phyloP scores from a whole-genome alignment of 139 green algal genomes.

The Trebouxia sp. region DNA sequence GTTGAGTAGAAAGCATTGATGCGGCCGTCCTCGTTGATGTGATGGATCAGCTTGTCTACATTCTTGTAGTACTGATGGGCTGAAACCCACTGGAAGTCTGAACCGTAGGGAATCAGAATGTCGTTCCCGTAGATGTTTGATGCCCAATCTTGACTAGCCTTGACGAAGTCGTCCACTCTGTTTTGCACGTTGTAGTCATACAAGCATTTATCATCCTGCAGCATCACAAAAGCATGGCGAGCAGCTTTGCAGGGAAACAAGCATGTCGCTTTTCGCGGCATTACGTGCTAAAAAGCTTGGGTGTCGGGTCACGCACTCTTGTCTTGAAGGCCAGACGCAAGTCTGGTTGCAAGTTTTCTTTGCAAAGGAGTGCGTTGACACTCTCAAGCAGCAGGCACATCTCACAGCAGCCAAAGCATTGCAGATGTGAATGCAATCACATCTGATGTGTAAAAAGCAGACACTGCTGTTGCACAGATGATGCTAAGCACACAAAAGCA shows the following conservation, averaged over 20 bases:
- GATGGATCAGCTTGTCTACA: constrained; percentile 80
- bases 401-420: neutral
- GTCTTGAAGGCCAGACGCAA: too few relatives aligned
- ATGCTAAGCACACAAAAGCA: neutral
- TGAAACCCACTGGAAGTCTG: constrained; percentile 68
- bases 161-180: constrained; percentile 78
- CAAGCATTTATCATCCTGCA: constrained; percentile 71
- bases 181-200: constrained; percentile 80
- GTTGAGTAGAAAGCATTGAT: constrained; percentile 89
- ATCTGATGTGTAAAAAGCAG: neutral
- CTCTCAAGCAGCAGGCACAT: neutral
- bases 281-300: too few relatives aligned
- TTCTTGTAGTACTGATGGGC: constrained; percentile 78
- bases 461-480: neutral
- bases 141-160: neutral
- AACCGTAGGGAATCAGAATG: constrained; percentile 86
- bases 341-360: too few relatives aligned
- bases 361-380: too few relatives aligned
- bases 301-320: too few relatives aligned
- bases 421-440: neutral
- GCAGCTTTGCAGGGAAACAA: too few relatives aligned
- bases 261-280: too few relatives aligned
- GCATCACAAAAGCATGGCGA: too few relatives aligned
- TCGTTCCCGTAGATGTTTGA: constrained; percentile 55
- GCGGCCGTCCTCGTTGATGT: constrained; percentile 68